These are phyloP conservation scores for Deuterostichococcus epilithicus DNA, from an alignment of 139 green algal species.

Conservation along the genomic window DNA sequence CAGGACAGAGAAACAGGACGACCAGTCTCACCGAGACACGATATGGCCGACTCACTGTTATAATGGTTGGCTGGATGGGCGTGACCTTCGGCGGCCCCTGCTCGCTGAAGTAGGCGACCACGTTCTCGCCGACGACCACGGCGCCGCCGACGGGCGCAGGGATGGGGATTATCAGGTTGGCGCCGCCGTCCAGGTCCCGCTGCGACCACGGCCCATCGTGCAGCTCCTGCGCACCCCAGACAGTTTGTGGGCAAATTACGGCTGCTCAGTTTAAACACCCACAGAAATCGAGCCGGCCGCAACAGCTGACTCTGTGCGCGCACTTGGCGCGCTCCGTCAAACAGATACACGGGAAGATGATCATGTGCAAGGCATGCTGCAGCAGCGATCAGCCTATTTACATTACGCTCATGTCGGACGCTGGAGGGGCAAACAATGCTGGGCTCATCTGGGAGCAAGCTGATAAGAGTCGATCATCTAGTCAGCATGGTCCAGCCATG, in stretches of 20 bases:
- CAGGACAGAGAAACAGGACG: no score
- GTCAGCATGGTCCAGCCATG: neutral
- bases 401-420: neutral
- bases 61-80: slow-evolving; percentile 22
- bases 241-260: no score
- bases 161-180: slow-evolving; percentile 78
- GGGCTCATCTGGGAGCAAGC: no score
- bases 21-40: neutral
- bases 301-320: no score
- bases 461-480: no score
- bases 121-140: slow-evolving; percentile 82
- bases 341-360: no score
- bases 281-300: no score
- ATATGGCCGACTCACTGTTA: slow-evolving; percentile 18
- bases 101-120: slow-evolving; percentile 68
- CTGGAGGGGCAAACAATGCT: neutral
- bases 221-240: slow-evolving; percentile 54
- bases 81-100: slow-evolving; percentile 21
- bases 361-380: no score
- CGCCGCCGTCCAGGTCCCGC: slow-evolving; percentile 75
- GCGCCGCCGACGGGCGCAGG: slow-evolving; percentile 68
- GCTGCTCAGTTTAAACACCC: no score
- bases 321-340: no score
- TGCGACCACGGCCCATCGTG: slow-evolving; percentile 74
- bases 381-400: no score